Base-by-base conservation (phyloP, 768 basidiomycete species). In the Tephrocybe sp. region DNA sequence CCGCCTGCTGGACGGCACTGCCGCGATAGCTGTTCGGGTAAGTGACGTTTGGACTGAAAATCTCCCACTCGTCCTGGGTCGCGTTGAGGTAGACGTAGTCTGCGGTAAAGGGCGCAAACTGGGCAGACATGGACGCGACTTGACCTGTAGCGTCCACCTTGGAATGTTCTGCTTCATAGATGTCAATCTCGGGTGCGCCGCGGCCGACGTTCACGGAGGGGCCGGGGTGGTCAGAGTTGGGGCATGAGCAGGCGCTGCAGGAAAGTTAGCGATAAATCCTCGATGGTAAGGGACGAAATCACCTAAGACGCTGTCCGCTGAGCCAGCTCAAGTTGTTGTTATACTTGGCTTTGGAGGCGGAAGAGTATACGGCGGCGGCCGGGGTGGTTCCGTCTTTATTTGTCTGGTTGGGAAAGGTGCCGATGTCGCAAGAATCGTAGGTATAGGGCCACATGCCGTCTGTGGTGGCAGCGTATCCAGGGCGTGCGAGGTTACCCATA, bases 381-480 rank as follows among this genome's bases (percentile, higher is more conserved):
- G 91, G 92, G 0, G 81, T 79, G 0, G 68, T 65, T n/a, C 63
- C 60, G 60, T 85, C 75, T 1, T 62, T 54, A 20, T 60, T 46
- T 1, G 87, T 84, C 62, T 92, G 90, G 59, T 92, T 92, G 3
- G 78, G 75, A 38, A 90, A 73, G 1, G 89, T 91, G 2, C 90
- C 91, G 3, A 89, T 73, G 54, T 93, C 89, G 63, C 89, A 92
- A 0, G 76, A 69, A 54, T 78, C 69, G 52, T 85, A 85, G 0
- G 89, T 84, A 68, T 91, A 92, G 1, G 90, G 89, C 88, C 90
- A 89, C 51, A 77, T 76, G 4, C 92, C 92, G 44, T 93, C 90
- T 1, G 86, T 87, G 1, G 88, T 83, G 0, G 84, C 89, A 4
- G 80, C 71, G 64, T 89, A 93, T 5, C 92, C 92, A 0, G 92